These are phyloP conservation scores for Blattamonas nauphoetae DNA, from an alignment of 78 protist genomes.

Conservation along the genomic window DNA sequence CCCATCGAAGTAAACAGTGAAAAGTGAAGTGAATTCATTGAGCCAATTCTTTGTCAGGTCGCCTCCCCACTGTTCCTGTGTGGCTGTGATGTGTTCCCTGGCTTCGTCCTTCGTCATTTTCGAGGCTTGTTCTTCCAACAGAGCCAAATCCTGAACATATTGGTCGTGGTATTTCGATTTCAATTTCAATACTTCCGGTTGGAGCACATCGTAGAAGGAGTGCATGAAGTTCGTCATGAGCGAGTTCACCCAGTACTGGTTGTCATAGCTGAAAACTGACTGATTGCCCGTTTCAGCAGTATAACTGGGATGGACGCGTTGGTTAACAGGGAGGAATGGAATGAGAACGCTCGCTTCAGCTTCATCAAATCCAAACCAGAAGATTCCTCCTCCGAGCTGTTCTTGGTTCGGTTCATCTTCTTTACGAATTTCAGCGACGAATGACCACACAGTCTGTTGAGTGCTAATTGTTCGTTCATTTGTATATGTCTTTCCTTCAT, in stretches of 20 bases:
- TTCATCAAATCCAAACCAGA: conserved; percentile 4
- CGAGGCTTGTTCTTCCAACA: too few relatives aligned
- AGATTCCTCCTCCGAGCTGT: background rate
- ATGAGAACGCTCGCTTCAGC: background rate
- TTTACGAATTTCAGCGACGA: conserved; percentile 24
- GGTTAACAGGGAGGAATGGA: background rate
- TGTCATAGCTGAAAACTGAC: background rate
- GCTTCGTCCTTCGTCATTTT: too few relatives aligned
- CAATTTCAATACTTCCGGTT: background rate
- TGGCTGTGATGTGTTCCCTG: too few relatives aligned
- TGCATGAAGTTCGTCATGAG: background rate
- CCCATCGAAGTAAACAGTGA: too few relatives aligned
- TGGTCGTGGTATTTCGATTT: background rate
- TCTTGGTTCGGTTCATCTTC: background rate
- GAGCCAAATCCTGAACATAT: background rate
- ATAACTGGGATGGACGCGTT: background rate
- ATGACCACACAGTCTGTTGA: conserved; percentile 32
- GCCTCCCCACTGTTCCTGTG: too few relatives aligned
- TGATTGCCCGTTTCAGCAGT: background rate
- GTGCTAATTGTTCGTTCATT: conserved; percentile 31
- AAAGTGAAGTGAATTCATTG: too few relatives aligned
- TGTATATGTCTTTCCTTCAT: conserved; percentile 8
- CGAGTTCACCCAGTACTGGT: background rate
- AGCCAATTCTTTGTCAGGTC: too few relatives aligned
- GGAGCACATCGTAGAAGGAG: background rate